Percentiles rank a stretch among this genome's conserved stretches.
phyloP scores from a whole-genome alignment of 2,329 filamentous ascomycete genomes.

The Colletotrichum sp. region DNA sequence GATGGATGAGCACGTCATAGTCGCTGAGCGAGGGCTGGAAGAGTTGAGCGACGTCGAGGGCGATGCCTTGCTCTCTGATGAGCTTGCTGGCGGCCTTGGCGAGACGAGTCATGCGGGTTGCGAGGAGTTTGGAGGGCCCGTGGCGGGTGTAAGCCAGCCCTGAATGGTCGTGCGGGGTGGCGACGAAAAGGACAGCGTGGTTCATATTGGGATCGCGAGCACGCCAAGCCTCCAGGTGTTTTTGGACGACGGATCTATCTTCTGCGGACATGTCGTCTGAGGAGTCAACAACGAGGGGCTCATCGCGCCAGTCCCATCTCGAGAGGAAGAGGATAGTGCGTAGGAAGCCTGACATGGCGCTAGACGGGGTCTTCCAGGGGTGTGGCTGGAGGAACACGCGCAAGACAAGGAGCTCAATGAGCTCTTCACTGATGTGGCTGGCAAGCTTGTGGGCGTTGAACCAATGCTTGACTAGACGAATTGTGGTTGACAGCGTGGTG shows the following conservation, averaged over 20 bases:
- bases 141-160: constrained; percentile 81
- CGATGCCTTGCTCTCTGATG: constrained; percentile 56
- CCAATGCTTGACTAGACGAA: constrained; percentile 89
- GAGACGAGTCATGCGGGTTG: constrained; percentile 80
- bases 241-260: constrained; percentile 67
- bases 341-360: constrained; percentile 79
- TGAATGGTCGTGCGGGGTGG: constrained; percentile 77
- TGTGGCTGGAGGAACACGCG: constrained; percentile 81
- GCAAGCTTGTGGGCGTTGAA: constrained; percentile 82
- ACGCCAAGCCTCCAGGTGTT: constrained; percentile 82
- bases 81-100: constrained; percentile 76
- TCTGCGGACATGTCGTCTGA: constrained; percentile 66
- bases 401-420: constrained; percentile 83
- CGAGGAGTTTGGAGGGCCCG: constrained; percentile 79
- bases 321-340: constrained; percentile 81
- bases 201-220: constrained; percentile 91
- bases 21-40: constrained; percentile 78
- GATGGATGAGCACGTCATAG: constrained; percentile 84
- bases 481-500: constrained; percentile 78
- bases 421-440: constrained; percentile 76
- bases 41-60: constrained; percentile 62
- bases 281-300: constrained; percentile 82
- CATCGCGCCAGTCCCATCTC: constrained; percentile 89
- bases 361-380: constrained; percentile 81
- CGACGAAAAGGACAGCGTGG: constrained; percentile 79